phyloP scores from a whole-genome alignment of 2,329 filamentous ascomycete genomes.

The Cryphonectria carpinicola region DNA sequence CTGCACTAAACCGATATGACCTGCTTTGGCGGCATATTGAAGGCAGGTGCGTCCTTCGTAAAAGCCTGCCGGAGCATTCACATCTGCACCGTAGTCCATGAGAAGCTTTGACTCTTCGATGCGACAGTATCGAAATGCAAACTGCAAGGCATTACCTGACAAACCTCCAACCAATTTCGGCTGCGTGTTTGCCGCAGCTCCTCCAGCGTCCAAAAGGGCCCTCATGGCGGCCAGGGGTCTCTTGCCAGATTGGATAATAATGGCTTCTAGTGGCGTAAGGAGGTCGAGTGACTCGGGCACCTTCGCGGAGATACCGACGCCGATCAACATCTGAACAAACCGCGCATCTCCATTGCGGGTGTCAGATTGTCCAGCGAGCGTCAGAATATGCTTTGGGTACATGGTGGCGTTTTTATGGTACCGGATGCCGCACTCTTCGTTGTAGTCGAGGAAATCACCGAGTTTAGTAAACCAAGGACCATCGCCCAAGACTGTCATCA shows the following conservation, averaged over 20 bases:
- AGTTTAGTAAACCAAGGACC: not conserved
- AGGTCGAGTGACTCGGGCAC: not conserved
- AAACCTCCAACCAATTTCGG: too few relatives aligned
- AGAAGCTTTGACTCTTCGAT: not conserved
- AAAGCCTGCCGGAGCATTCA: not conserved
- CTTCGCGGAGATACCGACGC: not conserved
- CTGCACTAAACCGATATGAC: not conserved
- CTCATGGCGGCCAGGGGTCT: not conserved
- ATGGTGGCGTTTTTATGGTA: too few relatives aligned
- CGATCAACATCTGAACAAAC: not conserved
- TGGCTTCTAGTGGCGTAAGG: not conserved
- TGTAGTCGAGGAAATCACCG: too few relatives aligned
- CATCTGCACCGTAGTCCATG: not conserved
- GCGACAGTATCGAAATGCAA: not conserved
- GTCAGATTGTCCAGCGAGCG: rapidly evolving
- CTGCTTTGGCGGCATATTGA: not conserved
- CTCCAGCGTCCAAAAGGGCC: not conserved
- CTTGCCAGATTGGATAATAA: rapidly evolving
- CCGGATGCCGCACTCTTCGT: not conserved
- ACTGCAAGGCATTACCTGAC: not conserved
- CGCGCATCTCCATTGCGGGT: not conserved
- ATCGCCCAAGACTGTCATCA: not conserved
- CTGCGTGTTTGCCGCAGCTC: not conserved
- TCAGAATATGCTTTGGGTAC: not conserved
- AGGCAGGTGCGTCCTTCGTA: not conserved